Evolutionary conservation across 805 yeast species (phyloP).

Genomic region (Nakazawaea molendinolei): DNA sequence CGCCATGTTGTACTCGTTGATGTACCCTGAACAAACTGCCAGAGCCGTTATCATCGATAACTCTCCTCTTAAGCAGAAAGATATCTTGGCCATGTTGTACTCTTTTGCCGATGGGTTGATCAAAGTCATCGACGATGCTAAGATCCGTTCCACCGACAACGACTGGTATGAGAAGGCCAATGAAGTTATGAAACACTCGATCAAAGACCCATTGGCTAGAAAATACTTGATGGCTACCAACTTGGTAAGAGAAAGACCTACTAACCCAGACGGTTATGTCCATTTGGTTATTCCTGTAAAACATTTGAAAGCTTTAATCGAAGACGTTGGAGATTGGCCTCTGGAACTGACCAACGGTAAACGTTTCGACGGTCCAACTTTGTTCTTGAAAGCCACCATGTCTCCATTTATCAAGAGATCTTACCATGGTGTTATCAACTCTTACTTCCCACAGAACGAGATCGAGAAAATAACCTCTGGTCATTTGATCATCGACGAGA

Average conservation of each 20-base stretch:
- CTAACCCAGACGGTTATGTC: slow-evolving; percentile 22
- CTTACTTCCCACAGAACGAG: slow-evolving; percentile 21
- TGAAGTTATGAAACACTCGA: slow-evolving; percentile 20
- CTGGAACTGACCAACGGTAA: slow-evolving; percentile 16
- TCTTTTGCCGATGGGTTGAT: slow-evolving; percentile 33
- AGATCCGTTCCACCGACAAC: slow-evolving; percentile 20
- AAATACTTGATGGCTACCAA: slow-evolving; percentile 33
- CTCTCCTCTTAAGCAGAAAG: slow-evolving; percentile 31
- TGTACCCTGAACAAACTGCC: slow-evolving; percentile 31
- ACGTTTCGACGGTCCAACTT: slow-evolving; percentile 26
- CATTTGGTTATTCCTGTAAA: slow-evolving; percentile 28
- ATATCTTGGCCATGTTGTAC: slow-evolving; percentile 29
- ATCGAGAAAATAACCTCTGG: slow-evolving; percentile 23
- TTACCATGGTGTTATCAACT: slow-evolving; percentile 19
- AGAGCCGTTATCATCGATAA: slow-evolving; percentile 44
- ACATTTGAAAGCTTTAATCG: slow-evolving; percentile 21
- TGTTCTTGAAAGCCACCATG: slow-evolving; percentile 36
- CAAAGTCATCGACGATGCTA: slow-evolving; percentile 23
- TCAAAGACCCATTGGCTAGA: slow-evolving; percentile 15
- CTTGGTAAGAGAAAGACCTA: slow-evolving; percentile 24
- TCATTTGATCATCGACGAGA: slow-evolving; percentile 35
- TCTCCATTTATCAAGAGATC: slow-evolving; percentile 34
- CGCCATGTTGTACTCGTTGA: slow-evolving; percentile 38
- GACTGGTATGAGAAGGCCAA: slow-evolving; percentile 24
- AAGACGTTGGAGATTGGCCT: slow-evolving; percentile 29